Conservation (phyloP, 2,329 filamentous ascomycete species). For the Metarhizium robertsii region DNA sequence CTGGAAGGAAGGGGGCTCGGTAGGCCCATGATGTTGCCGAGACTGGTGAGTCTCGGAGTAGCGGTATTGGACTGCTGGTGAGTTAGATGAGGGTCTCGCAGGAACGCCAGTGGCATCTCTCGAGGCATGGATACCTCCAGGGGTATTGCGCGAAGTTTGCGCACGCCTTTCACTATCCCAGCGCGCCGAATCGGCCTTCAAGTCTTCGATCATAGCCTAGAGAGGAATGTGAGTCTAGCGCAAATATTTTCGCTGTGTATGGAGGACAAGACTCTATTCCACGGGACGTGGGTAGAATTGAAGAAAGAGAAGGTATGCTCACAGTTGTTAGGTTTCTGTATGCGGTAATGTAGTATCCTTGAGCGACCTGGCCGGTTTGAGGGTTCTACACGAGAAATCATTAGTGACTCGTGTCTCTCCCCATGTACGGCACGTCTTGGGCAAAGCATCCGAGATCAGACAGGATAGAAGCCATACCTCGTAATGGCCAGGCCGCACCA, state of each 20-base stretch:
- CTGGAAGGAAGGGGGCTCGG: constrained; percentile 26
- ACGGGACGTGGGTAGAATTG: background rate
- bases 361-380: constrained; percentile 48
- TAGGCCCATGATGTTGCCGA: constrained; percentile 39
- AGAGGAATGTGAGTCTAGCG: constrained; percentile 6
- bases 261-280: background rate
- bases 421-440: background rate
- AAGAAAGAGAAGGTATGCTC: constrained; percentile 25
- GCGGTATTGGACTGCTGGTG: constrained; percentile 47
- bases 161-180: constrained; percentile 53
- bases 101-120: constrained; percentile 37
- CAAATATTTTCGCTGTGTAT: background rate
- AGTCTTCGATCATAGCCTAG: constrained; percentile 54
- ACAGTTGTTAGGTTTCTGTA: constrained; percentile 73
- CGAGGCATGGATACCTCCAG: constrained; percentile 49
- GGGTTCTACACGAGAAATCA: constrained; percentile 33
- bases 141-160: constrained; percentile 41
- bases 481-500: constrained; percentile 65
- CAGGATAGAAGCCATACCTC: constrained; percentile 41
- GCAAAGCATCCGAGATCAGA: background rate
- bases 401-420: background rate
- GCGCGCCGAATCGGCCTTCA: constrained; percentile 52
- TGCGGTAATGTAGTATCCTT: constrained; percentile 69
- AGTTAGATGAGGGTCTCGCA: constrained; percentile 48
- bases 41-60: constrained; percentile 42